Evolutionary conservation across 208 protist species (phyloP).

Genomic region (Leishmania aethiopica): DNA sequence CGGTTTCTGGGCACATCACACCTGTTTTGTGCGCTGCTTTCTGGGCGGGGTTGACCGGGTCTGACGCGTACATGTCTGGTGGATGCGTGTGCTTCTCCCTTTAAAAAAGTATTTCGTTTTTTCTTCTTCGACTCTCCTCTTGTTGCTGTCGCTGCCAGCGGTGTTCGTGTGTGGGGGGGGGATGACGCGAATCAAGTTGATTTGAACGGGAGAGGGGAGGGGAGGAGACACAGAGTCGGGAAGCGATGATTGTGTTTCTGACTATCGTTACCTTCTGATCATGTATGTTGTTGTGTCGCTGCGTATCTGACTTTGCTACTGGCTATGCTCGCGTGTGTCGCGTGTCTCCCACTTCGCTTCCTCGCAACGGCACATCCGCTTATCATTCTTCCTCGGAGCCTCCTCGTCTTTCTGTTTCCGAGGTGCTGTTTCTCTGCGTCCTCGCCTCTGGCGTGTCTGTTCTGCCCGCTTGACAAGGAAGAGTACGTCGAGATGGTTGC

Average conservation of each 20-base stretch:
- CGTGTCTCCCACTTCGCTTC: not conserved
- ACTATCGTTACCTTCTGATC: not conserved
- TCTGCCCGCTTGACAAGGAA: not conserved
- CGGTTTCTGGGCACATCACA: not conserved
- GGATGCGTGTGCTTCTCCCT: too few species aligned
- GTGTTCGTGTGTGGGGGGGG: not conserved
- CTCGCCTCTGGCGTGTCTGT: not conserved
- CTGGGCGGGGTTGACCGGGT: not conserved
- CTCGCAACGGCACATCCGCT: too few species aligned
- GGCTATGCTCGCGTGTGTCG: not conserved
- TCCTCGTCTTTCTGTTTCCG: slow-evolving; percentile 11
- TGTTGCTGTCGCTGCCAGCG: not conserved
- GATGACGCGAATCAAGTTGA: not conserved
- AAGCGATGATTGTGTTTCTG: not conserved
- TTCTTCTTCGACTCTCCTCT: not conserved
- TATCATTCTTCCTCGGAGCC: not conserved
- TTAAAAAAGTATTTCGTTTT: not conserved
- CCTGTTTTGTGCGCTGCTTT: not conserved
- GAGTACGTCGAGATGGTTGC: not conserved
- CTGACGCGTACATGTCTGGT: not conserved
- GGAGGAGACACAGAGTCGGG: not conserved
- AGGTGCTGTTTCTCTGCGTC: not conserved
- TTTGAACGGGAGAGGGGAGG: not conserved
- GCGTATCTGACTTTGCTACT: not conserved
- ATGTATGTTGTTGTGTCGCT: not conserved